Evolutionary conservation across 108 stramenopile genomes (phyloP).

Genomic region (Discostella pseudostelligera): DNA sequence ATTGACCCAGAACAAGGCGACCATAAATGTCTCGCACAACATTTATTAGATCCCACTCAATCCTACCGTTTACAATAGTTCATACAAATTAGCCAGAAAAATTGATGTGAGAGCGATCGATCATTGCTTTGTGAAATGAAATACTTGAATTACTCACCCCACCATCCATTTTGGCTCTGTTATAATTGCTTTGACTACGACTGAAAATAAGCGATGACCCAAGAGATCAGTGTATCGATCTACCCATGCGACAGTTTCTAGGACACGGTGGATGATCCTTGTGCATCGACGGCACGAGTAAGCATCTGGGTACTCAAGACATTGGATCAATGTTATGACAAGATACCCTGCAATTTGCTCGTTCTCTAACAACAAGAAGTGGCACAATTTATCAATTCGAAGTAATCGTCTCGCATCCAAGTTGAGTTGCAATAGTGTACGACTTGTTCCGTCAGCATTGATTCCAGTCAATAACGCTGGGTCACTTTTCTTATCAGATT

Average conservation of each 20-base stretch:
- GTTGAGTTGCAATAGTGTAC: conserved; percentile 44
- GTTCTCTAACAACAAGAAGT: conserved; percentile 79
- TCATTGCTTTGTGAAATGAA: background rate
- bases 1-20: conserved; percentile 81
- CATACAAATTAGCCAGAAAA: background rate
- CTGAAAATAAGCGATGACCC: conserved; percentile 68
- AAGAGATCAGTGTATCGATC: conserved; percentile 77
- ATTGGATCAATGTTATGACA: conserved; percentile 68
- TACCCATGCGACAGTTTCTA: conserved; percentile 82
- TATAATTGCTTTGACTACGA: conserved; percentile 70
- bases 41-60: conserved; percentile 92
- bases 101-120: background rate
- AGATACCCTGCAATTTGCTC: conserved; percentile 76
- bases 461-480: conserved; percentile 44
- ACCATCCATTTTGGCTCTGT: conserved; percentile 93
- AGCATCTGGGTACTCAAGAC: conserved; percentile 82
- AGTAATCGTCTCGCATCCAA: conserved; percentile 71
- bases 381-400: conserved; percentile 78
- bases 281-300: conserved; percentile 83
- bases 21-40: conserved; percentile 85
- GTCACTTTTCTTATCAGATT: conserved; percentile 49
- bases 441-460: conserved; percentile 72
- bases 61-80: background rate
- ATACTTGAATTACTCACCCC: conserved; percentile 31
- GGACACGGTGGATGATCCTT: conserved; percentile 82